A percentile compares a stretch with the other conserved stretches of the same genome.
Evolutionary conservation across 495 filamentous ascomycete genomes (phyloP).

Genomic region (Apiosordaria backusii): DNA sequence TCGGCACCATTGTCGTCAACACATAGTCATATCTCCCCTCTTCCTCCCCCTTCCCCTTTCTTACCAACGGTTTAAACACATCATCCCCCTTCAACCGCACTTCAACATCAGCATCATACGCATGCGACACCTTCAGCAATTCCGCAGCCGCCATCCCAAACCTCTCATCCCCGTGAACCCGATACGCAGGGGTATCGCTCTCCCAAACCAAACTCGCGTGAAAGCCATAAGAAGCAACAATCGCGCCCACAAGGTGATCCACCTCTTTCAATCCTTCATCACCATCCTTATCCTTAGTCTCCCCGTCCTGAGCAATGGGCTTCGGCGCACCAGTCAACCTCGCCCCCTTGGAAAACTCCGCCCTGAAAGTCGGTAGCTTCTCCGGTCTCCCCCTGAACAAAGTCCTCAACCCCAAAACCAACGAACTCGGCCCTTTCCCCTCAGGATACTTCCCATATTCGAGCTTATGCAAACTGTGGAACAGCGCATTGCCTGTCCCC

Average conservation of each 20-base stretch:
- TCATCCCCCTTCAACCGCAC: constrained; percentile 14
- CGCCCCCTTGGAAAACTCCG: constrained; percentile 64
- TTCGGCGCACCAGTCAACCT: constrained; percentile 46
- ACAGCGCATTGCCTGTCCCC: constrained; percentile 88
- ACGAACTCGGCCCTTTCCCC: constrained; percentile 23
- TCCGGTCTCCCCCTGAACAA: constrained; percentile 52
- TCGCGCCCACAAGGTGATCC: constrained; percentile 61
- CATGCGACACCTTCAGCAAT: constrained; percentile 62
- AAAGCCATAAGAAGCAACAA: constrained; percentile 83
- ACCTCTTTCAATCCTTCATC: constrained; percentile 1
- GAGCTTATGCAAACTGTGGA: constrained; percentile 57
- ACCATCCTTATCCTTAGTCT: not conserved
- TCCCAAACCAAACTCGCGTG: constrained; percentile 86
- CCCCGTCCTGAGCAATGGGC: constrained; percentile 11
- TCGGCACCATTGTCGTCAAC: constrained; percentile 68
- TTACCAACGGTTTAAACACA: not conserved
- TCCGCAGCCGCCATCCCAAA: constrained; percentile 81
- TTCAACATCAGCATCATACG: constrained; percentile 59
- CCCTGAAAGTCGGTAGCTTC: constrained; percentile 54
- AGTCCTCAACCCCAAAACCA: constrained; percentile 52
- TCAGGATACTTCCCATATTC: constrained; percentile 20
- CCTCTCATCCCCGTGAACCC: constrained; percentile 66
- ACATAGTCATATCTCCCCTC: constrained; percentile 64
- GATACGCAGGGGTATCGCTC: constrained; percentile 75
- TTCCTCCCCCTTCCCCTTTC: not conserved